phyloP scores from a whole-genome alignment of 192 early-diverging fungal species.

The Paraglomus brasilianum region DNA sequence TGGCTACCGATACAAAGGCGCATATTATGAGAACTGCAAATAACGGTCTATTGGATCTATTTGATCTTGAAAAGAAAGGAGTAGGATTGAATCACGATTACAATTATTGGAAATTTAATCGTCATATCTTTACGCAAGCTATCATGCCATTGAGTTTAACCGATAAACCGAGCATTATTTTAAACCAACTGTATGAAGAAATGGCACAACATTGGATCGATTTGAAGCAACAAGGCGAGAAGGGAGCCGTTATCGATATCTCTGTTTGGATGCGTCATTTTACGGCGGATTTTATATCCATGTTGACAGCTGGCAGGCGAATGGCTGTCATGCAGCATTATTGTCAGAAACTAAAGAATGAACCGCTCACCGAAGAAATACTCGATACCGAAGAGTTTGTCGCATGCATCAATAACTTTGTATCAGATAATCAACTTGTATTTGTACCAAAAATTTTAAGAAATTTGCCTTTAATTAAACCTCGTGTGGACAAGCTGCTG shows the following conservation, averaged over 20 bases:
- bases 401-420: constrained; percentile 14
- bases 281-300: constrained; percentile 17
- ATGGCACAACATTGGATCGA: constrained; percentile 23
- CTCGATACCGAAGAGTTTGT: constrained; percentile 15
- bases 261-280: constrained; percentile 24
- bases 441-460: constrained; percentile 31
- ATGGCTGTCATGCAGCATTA: background rate
- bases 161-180: background rate
- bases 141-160: constrained; percentile 16
- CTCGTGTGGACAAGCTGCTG: background rate
- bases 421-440: constrained; percentile 21
- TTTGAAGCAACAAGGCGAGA: constrained; percentile 3
- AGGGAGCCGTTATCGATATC: background rate
- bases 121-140: constrained; percentile 2
- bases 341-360: constrained; percentile 9
- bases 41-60: constrained; percentile 13
- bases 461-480: constrained; percentile 15
- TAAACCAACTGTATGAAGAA: constrained; percentile 20
- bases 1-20: too few species aligned
- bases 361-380: constrained; percentile 18
- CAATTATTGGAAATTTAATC: constrained; percentile 21
- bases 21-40: constrained; percentile 20
- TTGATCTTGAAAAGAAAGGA: constrained; percentile 25
- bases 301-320: constrained; percentile 8
- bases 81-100: constrained; percentile 16